Percentiles rank a stretch among this genome's conserved stretches.
phyloP scores from a whole-genome alignment of 148 eudicot genomes.

The Nepenthes gracilis region DNA sequence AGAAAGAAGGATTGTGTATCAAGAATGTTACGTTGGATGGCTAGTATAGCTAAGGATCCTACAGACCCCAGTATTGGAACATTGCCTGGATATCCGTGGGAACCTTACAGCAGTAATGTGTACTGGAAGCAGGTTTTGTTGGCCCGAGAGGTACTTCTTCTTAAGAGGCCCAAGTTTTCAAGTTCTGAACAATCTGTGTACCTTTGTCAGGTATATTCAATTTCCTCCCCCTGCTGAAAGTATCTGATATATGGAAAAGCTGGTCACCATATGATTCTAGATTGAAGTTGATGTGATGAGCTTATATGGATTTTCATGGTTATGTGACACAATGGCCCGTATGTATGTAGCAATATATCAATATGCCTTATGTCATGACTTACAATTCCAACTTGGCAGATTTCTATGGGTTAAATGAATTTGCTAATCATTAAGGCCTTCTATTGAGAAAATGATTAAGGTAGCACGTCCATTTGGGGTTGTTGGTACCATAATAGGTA shows the following conservation, averaged over 20 bases:
- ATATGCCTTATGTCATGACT: no score
- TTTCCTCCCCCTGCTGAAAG: no score
- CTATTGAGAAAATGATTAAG: no score
- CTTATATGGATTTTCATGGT: no score
- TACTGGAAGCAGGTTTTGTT: conserved; percentile 60
- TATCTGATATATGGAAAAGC: neutral
- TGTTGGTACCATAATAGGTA: no score
- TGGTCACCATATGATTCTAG: neutral
- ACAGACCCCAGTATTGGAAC: conserved; percentile 39
- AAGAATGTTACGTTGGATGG: conserved; percentile 48
- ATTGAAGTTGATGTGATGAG: no score
- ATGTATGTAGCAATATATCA: no score
- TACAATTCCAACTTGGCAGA: no score
- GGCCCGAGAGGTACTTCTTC: conserved; percentile 44
- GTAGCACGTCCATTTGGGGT: no score
- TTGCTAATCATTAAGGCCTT: no score
- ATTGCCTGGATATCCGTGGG: conserved; percentile 61
- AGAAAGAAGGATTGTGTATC: conserved; percentile 31
- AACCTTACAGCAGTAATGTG: conserved; percentile 33
- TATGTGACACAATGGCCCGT: no score
- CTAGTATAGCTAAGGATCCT: conserved; percentile 58
- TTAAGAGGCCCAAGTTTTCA: conserved; percentile 22
- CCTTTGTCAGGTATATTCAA: conserved; percentile 32
- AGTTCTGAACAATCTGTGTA: conserved; percentile 19
- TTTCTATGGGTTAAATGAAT: no score